These are phyloP conservation scores for Vitis rupestris DNA, from an alignment of 164 flowering plant species.

Conservation along the genomic window DNA sequence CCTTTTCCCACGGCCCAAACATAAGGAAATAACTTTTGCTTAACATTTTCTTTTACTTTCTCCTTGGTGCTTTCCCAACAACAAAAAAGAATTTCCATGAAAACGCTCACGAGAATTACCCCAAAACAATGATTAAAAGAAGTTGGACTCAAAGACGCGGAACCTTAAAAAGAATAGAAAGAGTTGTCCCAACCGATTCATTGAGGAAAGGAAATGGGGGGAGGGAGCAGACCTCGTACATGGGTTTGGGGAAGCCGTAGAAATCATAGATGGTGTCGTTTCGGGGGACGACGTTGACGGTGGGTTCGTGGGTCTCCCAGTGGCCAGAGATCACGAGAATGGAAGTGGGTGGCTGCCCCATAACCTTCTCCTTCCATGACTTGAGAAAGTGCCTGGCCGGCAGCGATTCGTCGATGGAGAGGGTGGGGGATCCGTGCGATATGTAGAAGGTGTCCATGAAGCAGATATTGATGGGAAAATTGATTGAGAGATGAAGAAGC, in stretches of 20 bases:
- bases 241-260: constrained; percentile 65
- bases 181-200: no score
- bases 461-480: no score
- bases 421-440: constrained; percentile 44
- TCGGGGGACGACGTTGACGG: constrained; percentile 46
- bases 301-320: constrained; percentile 70
- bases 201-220: not conserved
- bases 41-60: no score
- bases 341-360: constrained; percentile 41
- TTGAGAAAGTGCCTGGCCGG: constrained; percentile 33
- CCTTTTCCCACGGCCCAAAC: no score
- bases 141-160: no score
- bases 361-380: constrained; percentile 39
- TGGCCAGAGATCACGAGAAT: constrained; percentile 81
- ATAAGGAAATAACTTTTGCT: no score
- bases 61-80: no score
- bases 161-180: not conserved
- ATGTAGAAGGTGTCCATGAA: constrained; percentile 36
- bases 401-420: constrained; percentile 30
- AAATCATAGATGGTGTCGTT: constrained; percentile 72
- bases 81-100: no score
- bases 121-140: no score
- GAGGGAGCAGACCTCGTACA: constrained; percentile 62
- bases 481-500: no score
- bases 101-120: no score